Evolutionary conservation across 139 green algal species (phyloP).

Genomic region (Diplosphaera chodatii): DNA sequence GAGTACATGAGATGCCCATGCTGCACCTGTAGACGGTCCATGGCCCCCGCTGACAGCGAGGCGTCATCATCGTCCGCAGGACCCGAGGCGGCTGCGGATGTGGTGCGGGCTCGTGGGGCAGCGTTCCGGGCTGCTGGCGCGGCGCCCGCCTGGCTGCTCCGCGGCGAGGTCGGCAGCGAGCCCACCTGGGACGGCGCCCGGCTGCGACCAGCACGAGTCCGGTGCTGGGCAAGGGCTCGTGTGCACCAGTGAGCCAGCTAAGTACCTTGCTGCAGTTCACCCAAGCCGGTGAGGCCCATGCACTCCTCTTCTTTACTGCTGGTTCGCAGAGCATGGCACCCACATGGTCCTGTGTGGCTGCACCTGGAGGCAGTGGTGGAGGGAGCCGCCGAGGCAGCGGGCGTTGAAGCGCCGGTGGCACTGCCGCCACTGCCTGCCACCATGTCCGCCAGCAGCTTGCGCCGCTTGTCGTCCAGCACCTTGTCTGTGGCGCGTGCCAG

Average conservation of each 20-base stretch:
- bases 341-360: no score
- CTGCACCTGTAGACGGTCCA: slow-evolving; percentile 14
- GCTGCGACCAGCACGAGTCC: no score
- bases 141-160: slow-evolving; percentile 1
- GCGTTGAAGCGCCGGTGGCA: slow-evolving; percentile 2
- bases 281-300: no score
- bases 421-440: slow-evolving; percentile 32
- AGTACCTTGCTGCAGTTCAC: no score
- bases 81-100: background rate
- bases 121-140: background rate
- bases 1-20: no score
- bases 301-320: no score
- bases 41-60: slow-evolving; percentile 20
- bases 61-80: slow-evolving; percentile 25
- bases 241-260: no score
- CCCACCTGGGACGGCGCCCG: background rate
- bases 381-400: background rate
- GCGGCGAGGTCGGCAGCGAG: background rate
- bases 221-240: no score
- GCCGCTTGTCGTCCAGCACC: slow-evolving; percentile 62
- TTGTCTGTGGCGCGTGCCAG: slow-evolving; percentile 25
- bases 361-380: background rate
- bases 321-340: no score
- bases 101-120: no score
- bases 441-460: slow-evolving; percentile 73